A percentile compares a stretch with the other conserved stretches of the same genome.
Conservation (phyloP, 2,329 filamentous ascomycete species). For the Sclerotinia subarctica region DNA sequence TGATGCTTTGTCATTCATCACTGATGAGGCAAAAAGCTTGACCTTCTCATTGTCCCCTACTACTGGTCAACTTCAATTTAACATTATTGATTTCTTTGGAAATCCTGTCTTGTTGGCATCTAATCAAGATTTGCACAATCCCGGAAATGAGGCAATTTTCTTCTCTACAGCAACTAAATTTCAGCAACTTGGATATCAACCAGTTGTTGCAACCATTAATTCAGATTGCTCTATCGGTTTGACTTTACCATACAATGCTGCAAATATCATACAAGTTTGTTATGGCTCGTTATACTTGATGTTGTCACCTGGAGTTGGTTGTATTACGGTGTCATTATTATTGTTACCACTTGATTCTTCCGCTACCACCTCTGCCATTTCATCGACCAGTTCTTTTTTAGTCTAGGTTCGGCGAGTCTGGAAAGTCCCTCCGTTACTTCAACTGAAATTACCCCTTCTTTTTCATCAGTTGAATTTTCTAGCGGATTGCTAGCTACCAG, state of each 20-base stretch:
- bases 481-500: constrained; percentile 15
- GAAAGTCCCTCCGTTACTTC: constrained; percentile 10
- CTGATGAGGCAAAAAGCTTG: constrained; percentile 17
- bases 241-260: constrained; percentile 23
- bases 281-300: constrained; percentile 14
- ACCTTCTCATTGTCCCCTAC: constrained; percentile 22
- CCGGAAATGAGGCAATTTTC: constrained; percentile 25
- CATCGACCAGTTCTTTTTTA: constrained; percentile 19
- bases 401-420: constrained; percentile 17
- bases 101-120: constrained; percentile 23
- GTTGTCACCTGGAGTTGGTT: not conserved
- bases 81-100: constrained; percentile 21
- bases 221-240: constrained; percentile 23
- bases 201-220: constrained; percentile 23
- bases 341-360: constrained; percentile 15
- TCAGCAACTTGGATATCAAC: constrained; percentile 18
- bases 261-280: constrained; percentile 18
- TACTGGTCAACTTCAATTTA: constrained; percentile 24
- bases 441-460: not conserved
- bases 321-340: not conserved
- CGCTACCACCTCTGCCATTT: not conserved
- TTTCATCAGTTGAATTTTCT: constrained; percentile 12
- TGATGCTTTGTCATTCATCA: constrained; percentile 24
- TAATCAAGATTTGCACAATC: constrained; percentile 24
- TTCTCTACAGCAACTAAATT: constrained; percentile 23